phyloP scores from a whole-genome alignment of 2,329 filamentous ascomycete genomes.

The Fusarium fujikuroi region DNA sequence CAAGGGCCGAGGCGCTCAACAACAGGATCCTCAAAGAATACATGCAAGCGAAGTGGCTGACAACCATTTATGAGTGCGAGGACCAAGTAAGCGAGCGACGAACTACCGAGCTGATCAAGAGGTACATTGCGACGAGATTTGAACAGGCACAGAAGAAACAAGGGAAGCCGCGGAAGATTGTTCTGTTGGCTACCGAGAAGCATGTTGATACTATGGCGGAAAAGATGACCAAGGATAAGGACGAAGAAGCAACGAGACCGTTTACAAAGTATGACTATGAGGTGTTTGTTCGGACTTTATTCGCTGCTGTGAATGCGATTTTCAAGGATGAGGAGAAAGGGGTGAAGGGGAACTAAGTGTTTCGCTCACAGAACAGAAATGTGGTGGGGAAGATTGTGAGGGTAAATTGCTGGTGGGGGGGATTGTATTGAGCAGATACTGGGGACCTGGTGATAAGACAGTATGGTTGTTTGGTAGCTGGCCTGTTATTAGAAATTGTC shows the following conservation, averaged over 20 bases:
- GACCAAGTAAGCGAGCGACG: not conserved
- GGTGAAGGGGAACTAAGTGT: fast-evolving
- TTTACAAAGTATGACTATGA: not conserved
- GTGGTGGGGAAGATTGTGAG: fast-evolving
- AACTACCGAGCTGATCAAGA: fast-evolving
- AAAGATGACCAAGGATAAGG: not conserved
- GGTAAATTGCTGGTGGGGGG: not conserved
- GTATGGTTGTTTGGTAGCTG: not conserved
- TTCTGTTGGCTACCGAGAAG: not conserved
- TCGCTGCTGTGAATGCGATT: not conserved
- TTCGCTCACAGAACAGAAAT: no score
- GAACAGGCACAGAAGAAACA: not conserved
- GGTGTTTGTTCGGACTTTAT: not conserved
- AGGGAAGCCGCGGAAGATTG: not conserved
- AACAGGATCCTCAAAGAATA: not conserved
- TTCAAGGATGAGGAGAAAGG: not conserved
- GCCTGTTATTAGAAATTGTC: fast-evolving
- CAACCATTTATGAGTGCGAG: not conserved
- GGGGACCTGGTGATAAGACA: fast-evolving
- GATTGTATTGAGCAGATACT: fast-evolving
- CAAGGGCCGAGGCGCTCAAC: not conserved
- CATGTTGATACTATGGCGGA: not conserved
- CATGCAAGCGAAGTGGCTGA: not conserved
- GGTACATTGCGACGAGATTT: not conserved
- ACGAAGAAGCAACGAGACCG: not conserved